These are phyloP conservation scores for Nelumbo lutea DNA, from an alignment of 164 flowering plant genomes.

Conservation along the genomic window DNA sequence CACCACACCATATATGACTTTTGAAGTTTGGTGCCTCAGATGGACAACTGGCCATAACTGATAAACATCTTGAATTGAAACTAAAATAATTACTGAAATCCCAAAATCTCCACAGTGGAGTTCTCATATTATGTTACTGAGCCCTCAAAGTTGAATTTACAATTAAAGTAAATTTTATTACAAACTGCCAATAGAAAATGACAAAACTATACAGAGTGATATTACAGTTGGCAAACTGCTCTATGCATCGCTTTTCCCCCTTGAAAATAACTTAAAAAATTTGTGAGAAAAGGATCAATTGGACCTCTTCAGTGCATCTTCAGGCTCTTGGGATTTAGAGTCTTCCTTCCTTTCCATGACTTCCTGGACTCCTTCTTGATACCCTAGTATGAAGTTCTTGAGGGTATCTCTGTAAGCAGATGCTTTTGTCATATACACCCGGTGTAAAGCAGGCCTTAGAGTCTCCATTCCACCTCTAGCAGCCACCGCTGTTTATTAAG, in stretches of 20 bases:
- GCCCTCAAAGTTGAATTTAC: not conserved
- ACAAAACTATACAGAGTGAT: not conserved
- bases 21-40: slow-evolving; percentile 2
- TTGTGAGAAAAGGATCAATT: slow-evolving; percentile 9
- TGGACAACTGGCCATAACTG: not conserved
- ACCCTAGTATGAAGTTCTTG: slow-evolving; percentile 72
- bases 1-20: not conserved
- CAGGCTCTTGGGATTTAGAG: slow-evolving; percentile 34
- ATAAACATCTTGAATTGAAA: slow-evolving; percentile 9
- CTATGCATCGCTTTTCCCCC: not conserved
- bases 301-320: slow-evolving; percentile 28
- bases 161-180: not conserved
- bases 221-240: not conserved
- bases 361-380: slow-evolving; percentile 83
- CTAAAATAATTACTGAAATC: not conserved
- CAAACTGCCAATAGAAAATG: not conserved
- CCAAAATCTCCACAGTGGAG: slow-evolving; percentile 2
- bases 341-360: slow-evolving; percentile 61
- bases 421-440: slow-evolving; percentile 86
- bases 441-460: slow-evolving; percentile 77
- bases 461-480: slow-evolving; percentile 99
- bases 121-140: slow-evolving; percentile 4
- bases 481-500: slow-evolving; percentile 60
- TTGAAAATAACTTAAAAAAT: slow-evolving; percentile 7
- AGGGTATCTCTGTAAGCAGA: slow-evolving; percentile 87